Conservation (phyloP, 306 rosid species). For the Hippophae gyantsensis region DNA sequence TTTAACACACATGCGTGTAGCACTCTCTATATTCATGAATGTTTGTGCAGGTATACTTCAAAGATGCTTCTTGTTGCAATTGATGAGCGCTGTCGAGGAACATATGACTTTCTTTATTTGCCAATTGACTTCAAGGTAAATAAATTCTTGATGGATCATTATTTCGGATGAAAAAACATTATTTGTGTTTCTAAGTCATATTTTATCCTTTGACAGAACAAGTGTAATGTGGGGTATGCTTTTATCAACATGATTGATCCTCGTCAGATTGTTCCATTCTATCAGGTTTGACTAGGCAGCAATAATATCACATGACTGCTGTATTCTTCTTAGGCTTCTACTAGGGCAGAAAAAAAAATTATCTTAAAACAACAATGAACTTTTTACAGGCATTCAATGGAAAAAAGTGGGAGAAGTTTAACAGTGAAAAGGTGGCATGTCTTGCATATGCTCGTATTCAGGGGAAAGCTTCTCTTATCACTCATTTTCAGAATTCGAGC, state of each 20-base stretch:
- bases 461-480: conserved; percentile 71
- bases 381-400: conserved; percentile 68
- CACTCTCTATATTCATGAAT: neutral
- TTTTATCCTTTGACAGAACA: conserved; percentile 48
- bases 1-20: neutral
- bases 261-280: conserved; percentile 60
- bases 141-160: conserved; percentile 15
- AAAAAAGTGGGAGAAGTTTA: conserved; percentile 83
- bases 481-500: conserved; percentile 85
- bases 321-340: conserved; percentile 6
- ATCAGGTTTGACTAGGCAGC: conserved; percentile 41
- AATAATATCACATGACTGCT: neutral
- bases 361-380: conserved; percentile 5
- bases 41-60: conserved; percentile 59
- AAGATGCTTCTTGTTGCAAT: conserved; percentile 85
- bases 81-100: conserved; percentile 75
- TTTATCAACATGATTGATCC: conserved; percentile 85
- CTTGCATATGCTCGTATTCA: conserved; percentile 86
- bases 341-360: conserved; percentile 12
- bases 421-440: conserved; percentile 86
- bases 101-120: conserved; percentile 78
- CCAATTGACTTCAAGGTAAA: conserved; percentile 83
- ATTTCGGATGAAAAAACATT: conserved; percentile 11
- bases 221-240: conserved; percentile 88
- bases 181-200: conserved; percentile 20